phyloP scores from a whole-genome alignment of 192 early-diverging fungal genomes.

The Umbelopsis sp. region DNA sequence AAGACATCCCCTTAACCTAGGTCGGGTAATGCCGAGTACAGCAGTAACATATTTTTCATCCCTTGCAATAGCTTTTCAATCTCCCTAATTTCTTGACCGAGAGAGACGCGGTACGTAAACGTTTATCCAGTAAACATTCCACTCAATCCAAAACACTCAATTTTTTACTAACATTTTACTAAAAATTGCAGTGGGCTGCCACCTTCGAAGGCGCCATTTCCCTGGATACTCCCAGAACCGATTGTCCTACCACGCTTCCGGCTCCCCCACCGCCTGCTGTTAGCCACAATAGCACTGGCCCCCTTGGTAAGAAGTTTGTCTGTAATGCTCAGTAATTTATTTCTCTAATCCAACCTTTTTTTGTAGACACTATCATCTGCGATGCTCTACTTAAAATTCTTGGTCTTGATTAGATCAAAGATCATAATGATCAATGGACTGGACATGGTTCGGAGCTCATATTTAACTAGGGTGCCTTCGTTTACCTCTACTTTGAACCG shows the following conservation, averaged over 20 bases:
- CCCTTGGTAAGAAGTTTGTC: background rate
- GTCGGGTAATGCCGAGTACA: background rate
- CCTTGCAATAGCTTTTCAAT: conserved; percentile 23
- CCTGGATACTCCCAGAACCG: conserved; percentile 14
- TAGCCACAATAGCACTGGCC: conserved; percentile 10
- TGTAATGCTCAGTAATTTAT: background rate
- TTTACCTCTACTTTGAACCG: no score
- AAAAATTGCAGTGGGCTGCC: background rate
- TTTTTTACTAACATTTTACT: background rate
- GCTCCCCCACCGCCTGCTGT: conserved; percentile 17
- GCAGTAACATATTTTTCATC: background rate
- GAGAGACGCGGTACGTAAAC: conserved; percentile 21
- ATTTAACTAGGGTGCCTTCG: no score
- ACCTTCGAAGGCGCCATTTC: conserved; percentile 29
- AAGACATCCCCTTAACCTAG: background rate
- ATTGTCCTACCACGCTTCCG: conserved; percentile 20
- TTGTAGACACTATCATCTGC: conserved; percentile 14
- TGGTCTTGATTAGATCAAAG: background rate
- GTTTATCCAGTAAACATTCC: no score
- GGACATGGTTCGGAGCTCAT: no score
- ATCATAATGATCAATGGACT: no score
- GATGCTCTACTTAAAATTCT: conserved; percentile 13
- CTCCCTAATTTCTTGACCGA: conserved; percentile 36
- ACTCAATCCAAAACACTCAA: background rate
- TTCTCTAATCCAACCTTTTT: background rate